These are phyloP conservation scores for Kwoniella dejecticola DNA, from an alignment of 768 basidiomycete species.

Conservation along the genomic window DNA sequence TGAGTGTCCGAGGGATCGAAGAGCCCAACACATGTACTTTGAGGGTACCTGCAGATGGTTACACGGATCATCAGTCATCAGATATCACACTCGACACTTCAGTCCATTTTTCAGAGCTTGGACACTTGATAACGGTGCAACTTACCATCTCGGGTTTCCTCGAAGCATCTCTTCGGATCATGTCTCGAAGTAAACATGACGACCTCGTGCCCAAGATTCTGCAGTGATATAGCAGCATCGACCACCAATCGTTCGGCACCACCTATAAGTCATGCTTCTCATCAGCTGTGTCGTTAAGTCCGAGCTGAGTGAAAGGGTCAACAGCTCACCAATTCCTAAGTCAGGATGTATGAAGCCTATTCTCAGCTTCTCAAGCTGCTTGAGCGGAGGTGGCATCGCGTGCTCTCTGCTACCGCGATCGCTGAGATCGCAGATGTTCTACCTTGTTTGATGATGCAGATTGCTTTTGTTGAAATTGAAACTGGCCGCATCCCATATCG, in stretches of 20 bases:
- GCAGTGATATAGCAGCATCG: conserved; percentile 87
- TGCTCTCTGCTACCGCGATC: too few relatives aligned
- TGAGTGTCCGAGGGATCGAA: conserved; percentile 76
- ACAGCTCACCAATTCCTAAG: conserved; percentile 76
- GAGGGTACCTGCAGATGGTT: conserved; percentile 85
- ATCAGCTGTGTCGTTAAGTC: too few relatives aligned
- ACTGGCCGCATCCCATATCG: too few relatives aligned
- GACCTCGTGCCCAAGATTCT: conserved; percentile 78
- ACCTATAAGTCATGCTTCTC: conserved; percentile 60
- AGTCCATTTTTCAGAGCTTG: too few relatives aligned
- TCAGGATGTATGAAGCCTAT: conserved; percentile 92
- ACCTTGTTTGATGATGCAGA: too few relatives aligned
- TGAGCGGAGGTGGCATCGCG: conserved; percentile 3
- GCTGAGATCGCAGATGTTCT: neutral
- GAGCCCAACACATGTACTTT: conserved; percentile 71
- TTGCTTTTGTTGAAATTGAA: too few relatives aligned
- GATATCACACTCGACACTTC: too few relatives aligned
- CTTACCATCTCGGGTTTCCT: conserved; percentile 87
- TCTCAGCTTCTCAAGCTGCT: conserved; percentile 43
- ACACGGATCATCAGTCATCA: too few relatives aligned
- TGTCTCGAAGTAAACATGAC: conserved; percentile 93
- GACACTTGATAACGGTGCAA: too few relatives aligned
- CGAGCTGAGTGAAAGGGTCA: too few relatives aligned
- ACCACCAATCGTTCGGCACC: conserved; percentile 94
- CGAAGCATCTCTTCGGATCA: conserved; percentile 82